Percentiles rank a stretch among this genome's conserved stretches.
phyloP scores from a whole-genome alignment of 768 basidiomycete species.

The Mycena crocata region DNA sequence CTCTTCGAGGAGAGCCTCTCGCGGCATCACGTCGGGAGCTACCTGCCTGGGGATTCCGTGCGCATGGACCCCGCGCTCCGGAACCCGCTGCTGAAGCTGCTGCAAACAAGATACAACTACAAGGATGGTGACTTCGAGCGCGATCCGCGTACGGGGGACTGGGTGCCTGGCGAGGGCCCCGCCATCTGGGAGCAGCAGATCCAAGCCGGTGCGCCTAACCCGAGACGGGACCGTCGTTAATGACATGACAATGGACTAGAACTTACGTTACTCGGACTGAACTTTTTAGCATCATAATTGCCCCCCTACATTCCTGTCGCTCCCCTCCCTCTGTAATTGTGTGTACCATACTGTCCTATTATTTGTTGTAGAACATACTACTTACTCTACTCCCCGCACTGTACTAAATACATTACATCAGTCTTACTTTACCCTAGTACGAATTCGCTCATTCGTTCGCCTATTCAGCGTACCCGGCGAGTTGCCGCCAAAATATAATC shows the following conservation, averaged over 20 bases:
- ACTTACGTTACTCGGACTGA: slow-evolving; percentile 23
- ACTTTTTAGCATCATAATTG: slow-evolving; percentile 23
- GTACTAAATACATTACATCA: slow-evolving; percentile 32
- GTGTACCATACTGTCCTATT: slow-evolving; percentile 29
- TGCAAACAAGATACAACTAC: slow-evolving; percentile 81
- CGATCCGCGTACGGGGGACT: slow-evolving; percentile 69
- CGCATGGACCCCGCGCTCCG: slow-evolving; percentile 91
- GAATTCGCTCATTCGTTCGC: slow-evolving; percentile 16
- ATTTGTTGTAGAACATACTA: slow-evolving; percentile 30
- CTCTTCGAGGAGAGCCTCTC: slow-evolving; percentile 88
- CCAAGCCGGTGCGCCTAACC: slow-evolving; percentile 52
- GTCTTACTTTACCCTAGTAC: slow-evolving; percentile 25
- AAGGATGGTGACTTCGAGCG: slow-evolving; percentile 89
- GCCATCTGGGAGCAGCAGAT: slow-evolving; percentile 71
- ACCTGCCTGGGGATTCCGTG: slow-evolving; percentile 85
- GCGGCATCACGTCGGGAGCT: slow-evolving; percentile 83
- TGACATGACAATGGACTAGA: slow-evolving; percentile 17
- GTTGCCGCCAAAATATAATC: slow-evolving; percentile 16
- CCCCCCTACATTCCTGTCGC: slow-evolving; percentile 13
- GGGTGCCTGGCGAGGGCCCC: slow-evolving; percentile 76
- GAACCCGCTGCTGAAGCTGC: slow-evolving; percentile 79
- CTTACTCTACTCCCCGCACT: slow-evolving; percentile 24
- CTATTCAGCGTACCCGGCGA: slow-evolving; percentile 20
- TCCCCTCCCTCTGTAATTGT: slow-evolving; percentile 23
- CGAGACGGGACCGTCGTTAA: slow-evolving; percentile 34